Evolutionary conservation across 2,329 filamentous ascomycete genomes (phyloP).

Genomic region (Dactylellina cionopaga): DNA sequence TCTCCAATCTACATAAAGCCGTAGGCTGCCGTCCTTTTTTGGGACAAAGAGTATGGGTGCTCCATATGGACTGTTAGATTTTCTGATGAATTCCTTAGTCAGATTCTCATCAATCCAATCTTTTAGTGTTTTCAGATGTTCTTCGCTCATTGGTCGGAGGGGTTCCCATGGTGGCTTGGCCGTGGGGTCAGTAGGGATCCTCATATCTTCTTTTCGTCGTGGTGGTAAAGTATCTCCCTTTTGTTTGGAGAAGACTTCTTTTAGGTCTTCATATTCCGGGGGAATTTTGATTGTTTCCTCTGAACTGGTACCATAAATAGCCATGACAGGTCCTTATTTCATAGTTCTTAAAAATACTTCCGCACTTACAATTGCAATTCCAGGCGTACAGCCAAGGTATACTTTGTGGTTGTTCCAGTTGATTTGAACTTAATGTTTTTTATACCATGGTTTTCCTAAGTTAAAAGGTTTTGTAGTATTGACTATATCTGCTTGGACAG

Average conservation of each 20-base stretch:
- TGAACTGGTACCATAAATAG: too few relatives aligned
- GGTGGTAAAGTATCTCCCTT: not conserved
- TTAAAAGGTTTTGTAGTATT: too few relatives aligned
- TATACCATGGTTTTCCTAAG: too few relatives aligned
- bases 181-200: not conserved
- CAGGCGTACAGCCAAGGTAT: not conserved
- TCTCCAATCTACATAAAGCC: not conserved
- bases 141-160: not conserved
- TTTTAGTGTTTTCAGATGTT: not conserved
- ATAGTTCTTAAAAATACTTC: not conserved
- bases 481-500: too few relatives aligned
- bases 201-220: not conserved
- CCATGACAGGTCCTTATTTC: too few relatives aligned
- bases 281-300: not conserved
- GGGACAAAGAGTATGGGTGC: not conserved
- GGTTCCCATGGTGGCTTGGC: not conserved
- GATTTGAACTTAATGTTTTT: not conserved
- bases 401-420: not conserved
- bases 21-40: not conserved
- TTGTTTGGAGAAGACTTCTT: not conserved
- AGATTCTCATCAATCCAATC: not conserved
- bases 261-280: not conserved
- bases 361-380: not conserved
- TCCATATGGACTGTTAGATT: conserved; percentile 5
- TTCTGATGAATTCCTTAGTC: not conserved